Evolutionary conservation across 768 basidiomycete species (phyloP).

Genomic region (Trametes villosa): DNA sequence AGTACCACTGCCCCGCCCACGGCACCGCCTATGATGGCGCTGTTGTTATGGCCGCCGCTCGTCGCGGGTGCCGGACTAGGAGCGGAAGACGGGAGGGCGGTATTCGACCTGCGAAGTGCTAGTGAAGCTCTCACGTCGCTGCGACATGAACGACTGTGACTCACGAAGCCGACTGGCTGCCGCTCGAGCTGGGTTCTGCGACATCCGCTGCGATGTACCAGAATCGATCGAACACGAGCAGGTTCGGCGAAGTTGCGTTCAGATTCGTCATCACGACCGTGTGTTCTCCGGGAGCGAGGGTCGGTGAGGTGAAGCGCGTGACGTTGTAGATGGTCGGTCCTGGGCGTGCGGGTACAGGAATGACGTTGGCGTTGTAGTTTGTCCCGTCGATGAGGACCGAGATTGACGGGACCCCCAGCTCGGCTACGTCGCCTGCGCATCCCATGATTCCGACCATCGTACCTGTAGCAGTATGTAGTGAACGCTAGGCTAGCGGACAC

Average conservation of each 20-base stretch:
- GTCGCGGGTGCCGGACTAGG: no score
- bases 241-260: conserved; percentile 11
- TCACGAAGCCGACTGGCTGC: background rate
- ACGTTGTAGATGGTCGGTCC: background rate
- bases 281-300: conserved; percentile 1
- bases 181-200: background rate
- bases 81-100: no score
- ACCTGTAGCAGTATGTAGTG: background rate
- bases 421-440: background rate
- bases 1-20: no score
- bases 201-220: background rate
- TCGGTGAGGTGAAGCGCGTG: background rate
- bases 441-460: background rate
- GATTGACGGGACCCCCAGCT: background rate
- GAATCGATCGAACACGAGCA: conserved; percentile 11
- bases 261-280: conserved; percentile 12
- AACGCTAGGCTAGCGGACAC: background rate
- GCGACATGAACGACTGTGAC: background rate
- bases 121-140: no score
- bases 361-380: background rate
- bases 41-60: no score
- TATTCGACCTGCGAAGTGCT: no score
- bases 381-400: background rate
- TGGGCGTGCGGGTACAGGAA: background rate
- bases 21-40: no score